A percentile compares a stretch with the other conserved stretches of the same genome.
These are phyloP conservation scores for Colletotrichum kahawae DNA, from an alignment of 2,329 filamentous ascomycete species.

Conservation along the genomic window DNA sequence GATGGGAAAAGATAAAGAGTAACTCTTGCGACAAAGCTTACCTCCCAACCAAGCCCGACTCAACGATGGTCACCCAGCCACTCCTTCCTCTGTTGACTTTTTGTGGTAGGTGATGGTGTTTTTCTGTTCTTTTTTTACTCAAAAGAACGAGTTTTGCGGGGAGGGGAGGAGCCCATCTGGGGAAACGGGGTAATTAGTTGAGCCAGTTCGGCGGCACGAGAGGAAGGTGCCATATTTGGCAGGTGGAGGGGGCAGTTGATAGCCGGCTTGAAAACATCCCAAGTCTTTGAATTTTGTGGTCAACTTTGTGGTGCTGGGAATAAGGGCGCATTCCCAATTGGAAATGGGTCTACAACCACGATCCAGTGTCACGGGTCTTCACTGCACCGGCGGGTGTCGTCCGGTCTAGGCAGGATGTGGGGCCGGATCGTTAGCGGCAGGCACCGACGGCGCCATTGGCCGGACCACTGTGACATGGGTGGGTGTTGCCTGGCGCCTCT, in stretches of 20 bases:
- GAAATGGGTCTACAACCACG: neutral
- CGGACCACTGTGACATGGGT: neutral
- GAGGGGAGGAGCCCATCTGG: neutral
- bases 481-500: neutral
- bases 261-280: neutral
- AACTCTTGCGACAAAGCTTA: neutral
- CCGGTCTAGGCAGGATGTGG: neutral
- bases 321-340: neutral
- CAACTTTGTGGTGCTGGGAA: neutral
- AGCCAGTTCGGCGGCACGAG: neutral
- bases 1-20: neutral
- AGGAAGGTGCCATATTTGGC: neutral
- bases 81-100: neutral
- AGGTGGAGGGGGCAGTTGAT: neutral
- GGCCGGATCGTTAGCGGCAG: neutral
- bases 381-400: neutral
- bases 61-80: neutral
- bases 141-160: neutral
- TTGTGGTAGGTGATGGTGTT: neutral
- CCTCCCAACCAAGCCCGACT: neutral
- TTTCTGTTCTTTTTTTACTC: neutral
- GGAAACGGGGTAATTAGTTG: neutral
- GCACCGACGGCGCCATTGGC: neutral
- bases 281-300: fast-evolving
- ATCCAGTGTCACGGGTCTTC: neutral